phyloP scores from a whole-genome alignment of 352 stramenopile species.

The Phytophthora vignae region DNA sequence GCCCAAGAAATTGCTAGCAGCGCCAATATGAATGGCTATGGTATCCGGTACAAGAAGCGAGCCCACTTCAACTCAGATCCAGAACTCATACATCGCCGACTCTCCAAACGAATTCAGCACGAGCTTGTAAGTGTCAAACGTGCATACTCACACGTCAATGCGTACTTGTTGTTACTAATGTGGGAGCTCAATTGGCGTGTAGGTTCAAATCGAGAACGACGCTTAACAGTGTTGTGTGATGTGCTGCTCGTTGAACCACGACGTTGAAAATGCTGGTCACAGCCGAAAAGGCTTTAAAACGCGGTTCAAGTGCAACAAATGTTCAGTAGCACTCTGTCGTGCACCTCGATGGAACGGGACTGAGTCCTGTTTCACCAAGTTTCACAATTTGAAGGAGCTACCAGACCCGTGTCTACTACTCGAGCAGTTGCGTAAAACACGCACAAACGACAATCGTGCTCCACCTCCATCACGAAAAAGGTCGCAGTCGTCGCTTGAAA shows the following conservation, averaged over 20 bases:
- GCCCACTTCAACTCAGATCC: slow-evolving; percentile 6
- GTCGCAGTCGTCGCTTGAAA: not conserved
- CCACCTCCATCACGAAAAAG: not conserved
- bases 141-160: not conserved
- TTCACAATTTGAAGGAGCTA: slow-evolving; percentile 6
- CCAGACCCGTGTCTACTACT: slow-evolving; percentile 3
- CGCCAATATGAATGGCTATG: not conserved
- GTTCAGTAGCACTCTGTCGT: not conserved
- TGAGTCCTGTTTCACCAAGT: slow-evolving; percentile 7
- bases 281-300: slow-evolving; percentile 11
- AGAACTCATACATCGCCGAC: slow-evolving; percentile 3
- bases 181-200: not conserved
- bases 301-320: slow-evolving; percentile 7
- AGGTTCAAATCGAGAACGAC: slow-evolving; percentile 10
- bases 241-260: slow-evolving; percentile 6
- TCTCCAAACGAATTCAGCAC: slow-evolving; percentile 6
- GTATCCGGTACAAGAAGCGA: not conserved
- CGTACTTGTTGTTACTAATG: not conserved
- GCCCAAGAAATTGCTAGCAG: not conserved
- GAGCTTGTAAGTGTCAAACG: not conserved
- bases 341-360: not conserved
- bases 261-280: slow-evolving; percentile 8
- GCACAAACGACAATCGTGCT: slow-evolving; percentile 9
- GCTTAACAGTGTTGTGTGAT: not conserved
- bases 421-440: slow-evolving; percentile 1